These are phyloP conservation scores for Sporisorium exsertum DNA, from an alignment of 1,284 basidiomycete genomes.

Conservation along the genomic window DNA sequence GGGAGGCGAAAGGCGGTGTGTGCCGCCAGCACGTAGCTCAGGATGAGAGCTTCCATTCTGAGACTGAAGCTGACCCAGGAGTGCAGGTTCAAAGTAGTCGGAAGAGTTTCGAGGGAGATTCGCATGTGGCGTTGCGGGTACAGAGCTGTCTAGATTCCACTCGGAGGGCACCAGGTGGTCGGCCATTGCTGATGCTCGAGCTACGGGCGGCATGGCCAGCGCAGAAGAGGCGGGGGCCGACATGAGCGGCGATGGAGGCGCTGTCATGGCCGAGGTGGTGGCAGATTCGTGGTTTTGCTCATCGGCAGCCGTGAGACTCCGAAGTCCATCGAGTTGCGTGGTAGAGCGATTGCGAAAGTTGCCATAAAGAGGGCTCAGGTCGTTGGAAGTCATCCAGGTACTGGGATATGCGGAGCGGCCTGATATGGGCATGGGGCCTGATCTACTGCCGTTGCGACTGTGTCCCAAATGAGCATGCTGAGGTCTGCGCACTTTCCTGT, in stretches of 20 bases:
- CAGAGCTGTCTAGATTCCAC: constrained; percentile 28
- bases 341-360: constrained; percentile 43
- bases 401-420: constrained; percentile 1
- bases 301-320: constrained; percentile 12
- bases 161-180: constrained; percentile 31
- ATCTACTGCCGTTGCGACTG: constrained; percentile 25
- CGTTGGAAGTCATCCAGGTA: constrained; percentile 9
- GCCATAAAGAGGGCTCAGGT: constrained; percentile 9
- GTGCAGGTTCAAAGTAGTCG: constrained; percentile 43
- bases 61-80: constrained; percentile 32
- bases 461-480: constrained; percentile 21
- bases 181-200: constrained; percentile 21
- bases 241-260: constrained; percentile 26
- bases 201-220: constrained; percentile 31
- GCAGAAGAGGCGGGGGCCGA: constrained; percentile 28
- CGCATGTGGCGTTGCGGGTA: constrained; percentile 23
- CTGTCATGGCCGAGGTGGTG: constrained; percentile 16
- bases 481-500: constrained; percentile 14
- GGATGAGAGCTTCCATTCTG: constrained; percentile 36
- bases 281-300: constrained; percentile 8
- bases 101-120: constrained; percentile 31
- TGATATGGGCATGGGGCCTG: constrained; percentile 13
- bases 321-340: constrained; percentile 33
- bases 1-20: constrained; percentile 16
- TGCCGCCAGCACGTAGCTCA: constrained; percentile 21